Percentiles rank a stretch among this genome's conserved stretches.
These are phyloP conservation scores for Hyaloperonospora arabidopsidis DNA, from an alignment of 352 stramenopile genomes.

Conservation along the genomic window DNA sequence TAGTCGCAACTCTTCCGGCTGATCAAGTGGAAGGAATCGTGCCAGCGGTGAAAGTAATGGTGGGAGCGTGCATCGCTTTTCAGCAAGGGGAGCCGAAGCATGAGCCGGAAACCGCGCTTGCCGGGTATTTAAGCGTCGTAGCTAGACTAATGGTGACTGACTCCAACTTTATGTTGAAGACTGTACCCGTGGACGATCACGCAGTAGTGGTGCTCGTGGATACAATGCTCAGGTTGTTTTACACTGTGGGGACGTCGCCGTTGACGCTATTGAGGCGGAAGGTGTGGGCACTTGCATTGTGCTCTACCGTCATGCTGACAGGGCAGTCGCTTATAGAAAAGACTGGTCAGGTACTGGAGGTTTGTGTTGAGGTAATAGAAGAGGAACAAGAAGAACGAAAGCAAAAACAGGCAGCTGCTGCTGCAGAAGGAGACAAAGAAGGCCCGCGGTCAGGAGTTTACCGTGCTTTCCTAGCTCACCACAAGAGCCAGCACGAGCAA, in stretches of 20 bases:
- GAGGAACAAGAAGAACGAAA: conserved; percentile 41
- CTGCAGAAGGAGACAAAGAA: conserved; percentile 12
- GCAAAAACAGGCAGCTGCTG: conserved; percentile 9
- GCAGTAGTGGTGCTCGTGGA: conserved; percentile 42
- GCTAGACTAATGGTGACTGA: conserved; percentile 43
- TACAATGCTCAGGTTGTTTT: conserved; percentile 65
- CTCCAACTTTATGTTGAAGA: conserved; percentile 37
- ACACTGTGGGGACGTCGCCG: conserved; percentile 52
- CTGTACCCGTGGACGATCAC: conserved; percentile 37
- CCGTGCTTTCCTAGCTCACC: conserved; percentile 42
- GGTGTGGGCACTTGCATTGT: conserved; percentile 58
- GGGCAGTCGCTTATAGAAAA: conserved; percentile 41
- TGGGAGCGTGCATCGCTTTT: conserved; percentile 41
- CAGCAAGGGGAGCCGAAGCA: conserved; percentile 27
- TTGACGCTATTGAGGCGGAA: conserved; percentile 53
- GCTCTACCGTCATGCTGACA: conserved; percentile 32
- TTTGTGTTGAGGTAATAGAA: conserved; percentile 58
- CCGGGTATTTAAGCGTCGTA: conserved; percentile 55
- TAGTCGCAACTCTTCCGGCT: conserved; percentile 27
- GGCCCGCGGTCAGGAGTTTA: conserved; percentile 30
- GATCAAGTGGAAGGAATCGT: conserved; percentile 35
- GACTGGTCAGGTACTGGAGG: conserved; percentile 60
- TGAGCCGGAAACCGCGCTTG: conserved; percentile 53
- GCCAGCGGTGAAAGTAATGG: conserved; percentile 36
- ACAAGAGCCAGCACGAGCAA: conserved; percentile 22